These are phyloP conservation scores for Clarireedia monteithiana DNA, from an alignment of 2,329 filamentous ascomycete genomes.

Conservation along the genomic window DNA sequence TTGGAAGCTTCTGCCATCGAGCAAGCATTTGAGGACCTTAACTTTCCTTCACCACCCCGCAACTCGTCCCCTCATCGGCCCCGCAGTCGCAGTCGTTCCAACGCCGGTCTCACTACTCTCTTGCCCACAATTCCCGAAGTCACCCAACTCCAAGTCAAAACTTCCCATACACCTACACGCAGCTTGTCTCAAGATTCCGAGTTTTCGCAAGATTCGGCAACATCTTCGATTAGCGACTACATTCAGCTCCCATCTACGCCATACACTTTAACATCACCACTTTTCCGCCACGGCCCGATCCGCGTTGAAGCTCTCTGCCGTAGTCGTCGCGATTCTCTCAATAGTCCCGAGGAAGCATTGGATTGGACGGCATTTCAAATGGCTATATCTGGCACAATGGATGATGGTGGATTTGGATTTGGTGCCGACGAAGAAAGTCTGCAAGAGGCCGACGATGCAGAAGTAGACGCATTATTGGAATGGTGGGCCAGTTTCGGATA, in stretches of 20 bases:
- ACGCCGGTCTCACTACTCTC: slow-evolving; percentile 16
- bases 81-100: slow-evolving; percentile 14
- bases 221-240: slow-evolving; percentile 22
- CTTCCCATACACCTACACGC: neutral
- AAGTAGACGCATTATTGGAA: slow-evolving; percentile 16
- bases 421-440: slow-evolving; percentile 11
- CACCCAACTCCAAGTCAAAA: slow-evolving; percentile 13
- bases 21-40: slow-evolving; percentile 19
- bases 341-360: slow-evolving; percentile 39
- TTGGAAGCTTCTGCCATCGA: slow-evolving; percentile 1
- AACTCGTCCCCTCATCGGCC: slow-evolving; percentile 29
- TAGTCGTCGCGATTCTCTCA: slow-evolving; percentile 28
- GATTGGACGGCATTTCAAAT: slow-evolving; percentile 62
- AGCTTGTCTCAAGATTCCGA: slow-evolving; percentile 6
- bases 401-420: slow-evolving; percentile 33
- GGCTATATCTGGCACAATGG: slow-evolving; percentile 51
- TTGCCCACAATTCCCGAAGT: slow-evolving; percentile 39
- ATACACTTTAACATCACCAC: slow-evolving; percentile 41
- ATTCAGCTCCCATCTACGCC: slow-evolving; percentile 34
- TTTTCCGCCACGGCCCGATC: slow-evolving; percentile 48
- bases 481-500: slow-evolving; percentile 23
- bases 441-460: slow-evolving; percentile 15
- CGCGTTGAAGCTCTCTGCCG: slow-evolving; percentile 38
- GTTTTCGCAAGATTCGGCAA: neutral
- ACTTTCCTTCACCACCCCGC: slow-evolving; percentile 30